Base-by-base conservation (phyloP, 2,329 filamentous ascomycete genomes). In the Phialocephala subalpina region DNA sequence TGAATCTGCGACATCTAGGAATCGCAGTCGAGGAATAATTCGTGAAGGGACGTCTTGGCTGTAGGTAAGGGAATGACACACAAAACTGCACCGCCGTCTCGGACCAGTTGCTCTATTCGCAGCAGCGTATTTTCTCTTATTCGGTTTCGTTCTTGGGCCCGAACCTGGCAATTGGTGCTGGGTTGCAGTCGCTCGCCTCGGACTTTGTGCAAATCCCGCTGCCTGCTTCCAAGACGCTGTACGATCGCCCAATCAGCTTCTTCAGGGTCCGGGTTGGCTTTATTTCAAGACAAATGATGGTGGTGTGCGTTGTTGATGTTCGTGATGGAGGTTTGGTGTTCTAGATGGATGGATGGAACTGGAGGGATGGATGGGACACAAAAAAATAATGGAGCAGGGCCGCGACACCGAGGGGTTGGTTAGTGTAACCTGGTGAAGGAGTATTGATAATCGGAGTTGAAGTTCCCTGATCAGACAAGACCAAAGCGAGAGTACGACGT, bases 1-100 rank as follows among this genome's bases (percentile, higher is more conserved):
- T 69, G 68, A 29, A 53, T 62, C 38, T 67, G 67, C 58, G 67
- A 62, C 66, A 69, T 60, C 58, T 40, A 14, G 52, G 35, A 47
- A 60, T 47, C n/a, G 12, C 16, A n/a, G 25, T n/a, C n/a, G n/a
- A n/a, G n/a, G n/a, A n/a, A n/a, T n/a, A n/a, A n/a, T n/a, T n/a
- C n/a, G n/a, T n/a, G 60, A 49, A 40, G 40, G 60, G 40, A 52
- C 7, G 25, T 3, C 29, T 18, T 38, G n/a, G 62, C 14, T 33
- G 36, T 47, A 36, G 22, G 29, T 58, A 33, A n/a, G 18, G 20
- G 3, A 12, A 33, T 18, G 49, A 25, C 11, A 33, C 4, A 18
- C 9, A 22, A 11, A 53, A 22, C 29, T 53, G n/a, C 6, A 25
- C 45, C 45, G 45, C 45, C 45, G 40, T 16, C 2, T 6, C 40